Conservation (phyloP, 345 rosid genomes). For the Populus nigra region DNA sequence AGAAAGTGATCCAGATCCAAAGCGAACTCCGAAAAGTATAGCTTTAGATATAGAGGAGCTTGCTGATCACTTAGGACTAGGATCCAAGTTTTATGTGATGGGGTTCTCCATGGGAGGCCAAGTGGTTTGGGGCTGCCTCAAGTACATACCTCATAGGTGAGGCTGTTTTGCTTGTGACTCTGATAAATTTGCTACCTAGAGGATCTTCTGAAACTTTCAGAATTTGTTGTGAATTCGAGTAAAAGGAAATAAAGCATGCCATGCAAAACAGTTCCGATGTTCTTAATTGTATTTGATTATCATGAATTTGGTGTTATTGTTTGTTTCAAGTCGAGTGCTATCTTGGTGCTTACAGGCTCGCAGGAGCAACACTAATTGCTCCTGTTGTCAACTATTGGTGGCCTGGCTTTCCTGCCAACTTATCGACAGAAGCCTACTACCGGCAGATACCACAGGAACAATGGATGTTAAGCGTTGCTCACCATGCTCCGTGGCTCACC, state of each 20-base stretch:
- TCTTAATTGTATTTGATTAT: background rate
- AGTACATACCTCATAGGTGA: conserved; percentile 33
- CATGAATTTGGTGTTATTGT: background rate
- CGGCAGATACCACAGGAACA: conserved; percentile 19
- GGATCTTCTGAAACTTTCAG: background rate
- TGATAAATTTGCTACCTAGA: background rate
- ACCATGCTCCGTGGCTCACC: conserved; percentile 21
- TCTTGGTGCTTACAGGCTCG: conserved; percentile 12
- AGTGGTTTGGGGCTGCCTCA: conserved; percentile 28
- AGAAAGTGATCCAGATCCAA: conserved; percentile 28
- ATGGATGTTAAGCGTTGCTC: conserved; percentile 19
- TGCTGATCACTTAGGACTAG: conserved; percentile 31
- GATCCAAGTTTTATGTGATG: conserved; percentile 19
- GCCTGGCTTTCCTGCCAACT: conserved; percentile 28
- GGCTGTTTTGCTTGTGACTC: background rate
- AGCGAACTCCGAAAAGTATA: conserved; percentile 19
- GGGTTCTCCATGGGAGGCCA: conserved; percentile 34
- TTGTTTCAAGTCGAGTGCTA: background rate
- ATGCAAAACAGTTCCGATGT: background rate
- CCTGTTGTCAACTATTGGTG: conserved; percentile 35
- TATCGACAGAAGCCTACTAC: conserved; percentile 22
- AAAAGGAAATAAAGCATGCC: background rate
- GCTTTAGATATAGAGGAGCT: conserved; percentile 32
- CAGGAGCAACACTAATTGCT: conserved; percentile 24
- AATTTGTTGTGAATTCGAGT: background rate